A percentile compares a stretch with the other conserved stretches of the same genome.
phyloP scores from a whole-genome alignment of 768 basidiomycete species.

The Lactarius hatsudake region DNA sequence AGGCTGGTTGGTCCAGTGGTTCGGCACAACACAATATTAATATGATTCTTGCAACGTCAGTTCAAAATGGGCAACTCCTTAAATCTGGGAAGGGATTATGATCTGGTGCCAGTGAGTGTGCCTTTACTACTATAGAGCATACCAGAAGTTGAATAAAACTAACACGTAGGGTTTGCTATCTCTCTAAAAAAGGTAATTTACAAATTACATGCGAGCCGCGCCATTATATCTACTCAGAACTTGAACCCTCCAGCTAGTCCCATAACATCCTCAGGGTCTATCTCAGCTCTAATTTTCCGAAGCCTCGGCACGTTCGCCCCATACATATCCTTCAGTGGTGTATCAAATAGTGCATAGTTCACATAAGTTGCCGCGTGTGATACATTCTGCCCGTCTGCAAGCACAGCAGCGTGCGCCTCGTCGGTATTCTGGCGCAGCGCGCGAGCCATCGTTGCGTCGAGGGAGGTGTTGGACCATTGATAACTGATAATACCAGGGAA shows the following conservation, averaged over 20 bases:
- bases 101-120: too few species aligned
- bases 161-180: background rate
- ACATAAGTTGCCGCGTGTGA: conserved; percentile 18
- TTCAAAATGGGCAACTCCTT: too few species aligned
- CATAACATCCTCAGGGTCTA: conserved; percentile 30
- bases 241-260: conserved; percentile 30
- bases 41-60: too few species aligned
- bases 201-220: background rate
- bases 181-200: background rate
- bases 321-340: conserved; percentile 24
- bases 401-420: conserved; percentile 4
- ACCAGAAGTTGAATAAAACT: too few species aligned
- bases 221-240: background rate
- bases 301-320: conserved; percentile 23
- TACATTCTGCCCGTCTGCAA: conserved; percentile 27
- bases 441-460: conserved; percentile 42
- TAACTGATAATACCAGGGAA: background rate
- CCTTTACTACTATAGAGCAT: too few species aligned
- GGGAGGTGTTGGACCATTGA: conserved; percentile 22
- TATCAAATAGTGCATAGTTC: conserved; percentile 26
- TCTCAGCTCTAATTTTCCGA: background rate
- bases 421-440: conserved; percentile 33
- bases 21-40: too few species aligned
- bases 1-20: too few species aligned
- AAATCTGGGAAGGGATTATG: too few species aligned